Conservation (phyloP, 2,329 filamentous ascomycete genomes). For the Exserohilum rostratum region DNA sequence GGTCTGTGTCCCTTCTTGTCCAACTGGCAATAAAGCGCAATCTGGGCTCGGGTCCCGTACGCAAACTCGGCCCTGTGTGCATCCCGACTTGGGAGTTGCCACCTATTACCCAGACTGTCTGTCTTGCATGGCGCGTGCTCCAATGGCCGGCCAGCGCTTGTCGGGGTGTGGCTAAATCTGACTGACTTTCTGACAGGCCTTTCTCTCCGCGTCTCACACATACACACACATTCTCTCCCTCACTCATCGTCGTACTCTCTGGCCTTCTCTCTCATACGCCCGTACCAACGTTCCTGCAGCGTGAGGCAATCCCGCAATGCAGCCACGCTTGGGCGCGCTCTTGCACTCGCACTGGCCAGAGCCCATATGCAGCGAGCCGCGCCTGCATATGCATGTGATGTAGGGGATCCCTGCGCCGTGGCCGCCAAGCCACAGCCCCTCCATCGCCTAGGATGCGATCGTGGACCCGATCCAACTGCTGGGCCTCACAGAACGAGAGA, state of each 20-base stretch:
- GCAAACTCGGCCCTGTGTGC: conserved; percentile 21
- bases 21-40: conserved; percentile 37
- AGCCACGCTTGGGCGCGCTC: conserved; percentile 24
- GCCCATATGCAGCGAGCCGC: conserved; percentile 44
- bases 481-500: background rate
- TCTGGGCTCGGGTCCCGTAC: conserved; percentile 41
- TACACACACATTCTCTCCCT: no score
- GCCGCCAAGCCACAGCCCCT: conserved; percentile 26
- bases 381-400: conserved; percentile 49
- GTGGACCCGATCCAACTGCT: conserved; percentile 29
- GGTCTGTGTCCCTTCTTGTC: conserved; percentile 41
- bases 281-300: conserved; percentile 47
- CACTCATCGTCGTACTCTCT: no score
- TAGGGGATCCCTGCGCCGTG: conserved; percentile 36
- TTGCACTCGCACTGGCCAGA: conserved; percentile 33
- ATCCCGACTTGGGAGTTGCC: conserved; percentile 8
- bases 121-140: no score
- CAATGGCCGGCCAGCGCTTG: no score
- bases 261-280: conserved; percentile 2
- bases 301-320: conserved; percentile 44
- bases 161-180: background rate
- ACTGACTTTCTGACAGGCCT: background rate
- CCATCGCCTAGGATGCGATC: conserved; percentile 27
- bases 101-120: no score
- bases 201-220: no score